Conservation (phyloP, 1,284 basidiomycete species). For the Psilocybe mexicana region DNA sequence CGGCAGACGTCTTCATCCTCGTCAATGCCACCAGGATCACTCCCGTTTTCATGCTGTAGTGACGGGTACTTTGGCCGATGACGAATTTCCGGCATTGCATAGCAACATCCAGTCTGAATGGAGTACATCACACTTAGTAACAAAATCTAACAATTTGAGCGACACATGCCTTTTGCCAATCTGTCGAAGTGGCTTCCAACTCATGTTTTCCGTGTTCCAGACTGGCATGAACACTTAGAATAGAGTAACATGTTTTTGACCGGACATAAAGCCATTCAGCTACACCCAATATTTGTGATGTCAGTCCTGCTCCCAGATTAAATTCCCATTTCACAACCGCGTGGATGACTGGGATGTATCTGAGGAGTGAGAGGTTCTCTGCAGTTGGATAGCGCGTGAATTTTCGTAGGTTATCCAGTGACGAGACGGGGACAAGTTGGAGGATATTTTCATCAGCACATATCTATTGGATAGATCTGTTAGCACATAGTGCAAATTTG, state of each 20-base stretch:
- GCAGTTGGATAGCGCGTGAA: background rate
- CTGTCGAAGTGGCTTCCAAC: no score
- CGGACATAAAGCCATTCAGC: background rate
- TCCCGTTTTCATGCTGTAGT: constrained; percentile 18
- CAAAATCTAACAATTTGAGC: no score
- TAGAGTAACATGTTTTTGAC: background rate
- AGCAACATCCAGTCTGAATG: constrained; percentile 28
- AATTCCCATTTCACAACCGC: background rate
- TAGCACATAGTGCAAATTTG: background rate
- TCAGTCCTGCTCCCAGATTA: background rate
- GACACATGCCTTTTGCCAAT: no score
- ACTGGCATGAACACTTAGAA: background rate
- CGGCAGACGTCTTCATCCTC: constrained; percentile 29
- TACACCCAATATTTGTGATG: background rate
- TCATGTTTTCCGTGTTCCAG: no score
- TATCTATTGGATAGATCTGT: constrained; percentile 10
- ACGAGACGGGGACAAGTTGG: constrained; percentile 19
- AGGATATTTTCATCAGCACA: constrained; percentile 26
- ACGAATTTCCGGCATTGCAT: constrained; percentile 28
- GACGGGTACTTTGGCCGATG: constrained; percentile 24
- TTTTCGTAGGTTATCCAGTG: background rate
- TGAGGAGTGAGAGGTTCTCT: background rate
- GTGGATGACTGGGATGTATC: background rate
- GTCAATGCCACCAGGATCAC: constrained; percentile 9
- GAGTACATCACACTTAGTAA: background rate